These are phyloP conservation scores for Tephrocybe sp. DNA, from an alignment of 768 basidiomycete genomes.

Conservation along the genomic window DNA sequence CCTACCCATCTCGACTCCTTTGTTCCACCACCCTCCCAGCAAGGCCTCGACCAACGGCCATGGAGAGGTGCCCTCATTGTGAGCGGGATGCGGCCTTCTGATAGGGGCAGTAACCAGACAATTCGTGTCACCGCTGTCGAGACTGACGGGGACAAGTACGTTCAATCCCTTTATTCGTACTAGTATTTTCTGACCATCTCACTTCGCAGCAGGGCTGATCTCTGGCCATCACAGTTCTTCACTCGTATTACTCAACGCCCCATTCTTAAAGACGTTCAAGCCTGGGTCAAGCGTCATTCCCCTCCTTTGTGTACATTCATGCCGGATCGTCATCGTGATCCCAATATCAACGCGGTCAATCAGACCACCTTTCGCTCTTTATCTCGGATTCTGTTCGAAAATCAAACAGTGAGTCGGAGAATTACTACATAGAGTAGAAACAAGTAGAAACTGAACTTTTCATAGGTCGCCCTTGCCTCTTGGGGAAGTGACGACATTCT, in stretches of 20 bases:
- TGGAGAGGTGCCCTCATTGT: constrained; percentile 60
- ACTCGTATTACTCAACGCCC: constrained; percentile 40
- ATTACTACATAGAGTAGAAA: neutral
- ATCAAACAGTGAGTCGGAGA: constrained; percentile 47
- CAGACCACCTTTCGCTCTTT: constrained; percentile 52
- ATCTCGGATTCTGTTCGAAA: constrained; percentile 48
- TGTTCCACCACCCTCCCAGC: constrained; percentile 52
- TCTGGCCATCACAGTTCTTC: constrained; percentile 54
- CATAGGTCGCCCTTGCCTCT: constrained; percentile 48
- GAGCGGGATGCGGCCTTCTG: constrained; percentile 45
- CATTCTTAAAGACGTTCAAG: constrained; percentile 44
- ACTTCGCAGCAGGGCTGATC: constrained; percentile 43
- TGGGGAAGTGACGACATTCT: constrained; percentile 46
- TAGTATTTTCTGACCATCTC: constrained; percentile 28
- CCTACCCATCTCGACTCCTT: constrained; percentile 59
- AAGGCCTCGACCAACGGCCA: constrained; percentile 40
- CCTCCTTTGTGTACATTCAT: constrained; percentile 61
- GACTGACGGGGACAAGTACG: constrained; percentile 71
- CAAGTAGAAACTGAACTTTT: constrained; percentile 6
- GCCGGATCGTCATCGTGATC: constrained; percentile 55
- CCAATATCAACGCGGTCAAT: constrained; percentile 47
- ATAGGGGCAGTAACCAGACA: constrained; percentile 47
- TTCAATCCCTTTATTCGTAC: too few species aligned
- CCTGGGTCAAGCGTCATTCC: constrained; percentile 46
- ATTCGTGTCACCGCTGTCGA: constrained; percentile 63